These are phyloP conservation scores for Verticillium nubilum DNA, from an alignment of 2,329 filamentous ascomycete species.

Conservation along the genomic window DNA sequence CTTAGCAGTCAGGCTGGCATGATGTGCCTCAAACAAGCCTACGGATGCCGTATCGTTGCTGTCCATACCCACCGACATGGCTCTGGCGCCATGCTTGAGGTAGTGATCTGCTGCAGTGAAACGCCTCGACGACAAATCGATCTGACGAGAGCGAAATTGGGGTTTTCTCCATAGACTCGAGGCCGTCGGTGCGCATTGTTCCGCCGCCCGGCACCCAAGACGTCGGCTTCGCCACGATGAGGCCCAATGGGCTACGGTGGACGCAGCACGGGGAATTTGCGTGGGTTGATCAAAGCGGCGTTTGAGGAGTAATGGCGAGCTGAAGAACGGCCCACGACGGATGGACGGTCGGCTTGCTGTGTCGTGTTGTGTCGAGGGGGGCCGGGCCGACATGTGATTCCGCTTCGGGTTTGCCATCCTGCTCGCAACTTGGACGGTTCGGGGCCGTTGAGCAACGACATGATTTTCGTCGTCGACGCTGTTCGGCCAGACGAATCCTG, in stretches of 20 bases:
- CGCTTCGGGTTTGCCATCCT: background rate
- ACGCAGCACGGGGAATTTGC: slow-evolving; percentile 1
- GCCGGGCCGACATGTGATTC: background rate
- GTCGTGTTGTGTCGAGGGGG: background rate
- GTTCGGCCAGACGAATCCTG: background rate
- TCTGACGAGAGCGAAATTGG: background rate
- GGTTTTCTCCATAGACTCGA: background rate
- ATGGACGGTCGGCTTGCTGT: background rate
- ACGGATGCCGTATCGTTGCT: background rate
- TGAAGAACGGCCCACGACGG: background rate
- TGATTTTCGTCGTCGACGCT: background rate
- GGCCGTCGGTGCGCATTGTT: background rate
- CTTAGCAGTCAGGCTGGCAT: background rate
- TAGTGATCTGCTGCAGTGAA: background rate
- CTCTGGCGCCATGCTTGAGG: background rate
- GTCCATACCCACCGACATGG: background rate
- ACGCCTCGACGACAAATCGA: background rate
- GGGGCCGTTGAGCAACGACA: background rate
- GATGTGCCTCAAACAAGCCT: background rate
- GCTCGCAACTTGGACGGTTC: background rate
- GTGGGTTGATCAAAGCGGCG: background rate
- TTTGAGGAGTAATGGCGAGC: background rate
- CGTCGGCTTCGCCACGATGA: background rate
- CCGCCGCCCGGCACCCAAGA: background rate
- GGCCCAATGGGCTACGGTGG: background rate